phyloP scores from a whole-genome alignment of 371 early-diverging fungal species.

The Haplosporangium sp. region DNA sequence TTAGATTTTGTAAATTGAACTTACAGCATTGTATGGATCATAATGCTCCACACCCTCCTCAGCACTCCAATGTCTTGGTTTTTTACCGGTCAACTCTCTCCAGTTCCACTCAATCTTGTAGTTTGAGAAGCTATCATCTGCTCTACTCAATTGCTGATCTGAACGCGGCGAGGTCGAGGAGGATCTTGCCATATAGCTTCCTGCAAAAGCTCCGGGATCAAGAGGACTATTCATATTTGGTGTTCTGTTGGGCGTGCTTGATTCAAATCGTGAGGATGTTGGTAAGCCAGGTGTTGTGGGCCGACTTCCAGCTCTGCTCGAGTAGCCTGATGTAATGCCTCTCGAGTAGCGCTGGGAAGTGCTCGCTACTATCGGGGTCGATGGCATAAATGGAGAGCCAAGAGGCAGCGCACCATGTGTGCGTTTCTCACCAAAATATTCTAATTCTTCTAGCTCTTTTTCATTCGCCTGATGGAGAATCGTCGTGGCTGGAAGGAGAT shows the following conservation, averaged over 20 bases:
- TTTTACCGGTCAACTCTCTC: conserved; percentile 50
- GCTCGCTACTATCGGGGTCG: conserved; percentile 24
- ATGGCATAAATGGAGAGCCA: conserved; percentile 48
- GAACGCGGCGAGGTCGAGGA: not conserved
- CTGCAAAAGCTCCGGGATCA: conserved; percentile 11
- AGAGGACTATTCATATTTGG: not conserved
- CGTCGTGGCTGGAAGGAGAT: too few relatives aligned
- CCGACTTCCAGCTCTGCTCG: conserved; percentile 37
- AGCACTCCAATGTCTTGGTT: conserved; percentile 52
- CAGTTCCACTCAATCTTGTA: conserved; percentile 54
- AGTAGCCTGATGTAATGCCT: conserved; percentile 28
- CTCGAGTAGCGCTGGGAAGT: conserved; percentile 15
- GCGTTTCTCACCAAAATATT: conserved; percentile 45
- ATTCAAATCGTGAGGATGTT: conserved; percentile 36
- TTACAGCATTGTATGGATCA: conserved; percentile 53
- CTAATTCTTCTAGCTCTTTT: conserved; percentile 56
- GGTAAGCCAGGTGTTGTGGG: conserved; percentile 43
- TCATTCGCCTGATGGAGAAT: conserved; percentile 58
- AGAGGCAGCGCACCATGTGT: conserved; percentile 30
- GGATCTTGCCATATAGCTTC: conserved; percentile 1
- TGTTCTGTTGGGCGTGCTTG: conserved; percentile 26
- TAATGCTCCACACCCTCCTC: conserved; percentile 41
- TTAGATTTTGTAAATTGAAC: not conserved
- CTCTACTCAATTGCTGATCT: conserved; percentile 12
- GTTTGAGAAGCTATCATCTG: conserved; percentile 41